Evolutionary conservation across 306 rosid genomes (phyloP).

Genomic region (peach (Prunus persica)): Prunus_persica_NCBIv2 NC_034016.1:15824501-15825000

Average conservation of each 20-base stretch:
- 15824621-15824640: not conserved
- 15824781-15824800: not conserved
- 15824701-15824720: slow-evolving; percentile 72
- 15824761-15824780: slow-evolving; percentile 90
- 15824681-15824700: slow-evolving; percentile 62
- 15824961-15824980: too few relatives aligned
- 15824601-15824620: not conserved
- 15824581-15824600: not conserved
- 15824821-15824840: slow-evolving; percentile 87
- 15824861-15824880: too few relatives aligned
- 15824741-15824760: slow-evolving; percentile 74
- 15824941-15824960: rapidly evolving
- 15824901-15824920: too few relatives aligned
- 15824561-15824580: not conserved
- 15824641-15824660: not conserved
- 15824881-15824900: too few relatives aligned
- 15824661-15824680: slow-evolving; percentile 16
- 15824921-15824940: too few relatives aligned
- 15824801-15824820: slow-evolving; percentile 22
- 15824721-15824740: slow-evolving; percentile 63
- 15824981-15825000: too few relatives aligned
- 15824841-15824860: slow-evolving; percentile 73
- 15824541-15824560: not conserved
- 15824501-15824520: not conserved
- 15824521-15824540: not conserved